Percentiles rank a stretch among this genome's conserved stretches.
These are phyloP conservation scores for Pseudocercospora eumusae DNA, from an alignment of 2,329 filamentous ascomycete species.

Conservation along the genomic window DNA sequence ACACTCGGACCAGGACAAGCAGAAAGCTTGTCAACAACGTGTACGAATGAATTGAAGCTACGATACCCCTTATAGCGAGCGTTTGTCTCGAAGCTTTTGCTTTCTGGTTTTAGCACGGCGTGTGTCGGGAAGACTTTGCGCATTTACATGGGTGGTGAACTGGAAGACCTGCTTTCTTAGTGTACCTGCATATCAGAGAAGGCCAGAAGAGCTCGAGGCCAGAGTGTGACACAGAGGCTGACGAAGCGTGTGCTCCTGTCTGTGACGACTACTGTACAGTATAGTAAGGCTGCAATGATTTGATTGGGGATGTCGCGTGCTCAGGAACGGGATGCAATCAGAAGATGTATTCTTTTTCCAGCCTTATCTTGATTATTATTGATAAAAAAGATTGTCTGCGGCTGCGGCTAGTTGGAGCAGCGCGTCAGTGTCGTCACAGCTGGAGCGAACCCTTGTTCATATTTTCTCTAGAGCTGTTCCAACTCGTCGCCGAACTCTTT, in stretches of 20 bases:
- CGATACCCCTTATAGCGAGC: constrained; percentile 10
- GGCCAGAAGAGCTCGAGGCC: not conserved
- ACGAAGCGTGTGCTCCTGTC: constrained; percentile 2
- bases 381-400: not conserved
- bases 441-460: not conserved
- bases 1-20: constrained; percentile 8
- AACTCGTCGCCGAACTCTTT: not conserved
- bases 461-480: not conserved
- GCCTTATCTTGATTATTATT: not conserved
- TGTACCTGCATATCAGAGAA: not conserved
- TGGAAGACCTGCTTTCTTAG: constrained; percentile 2
- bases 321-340: constrained; percentile 1
- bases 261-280: constrained; percentile 8
- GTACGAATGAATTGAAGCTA: constrained; percentile 8
- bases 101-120: constrained; percentile 10
- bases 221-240: not conserved
- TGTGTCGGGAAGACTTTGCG: constrained; percentile 7
- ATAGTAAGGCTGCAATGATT: not conserved
- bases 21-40: constrained; percentile 1
- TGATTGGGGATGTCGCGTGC: not conserved
- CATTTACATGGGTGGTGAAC: constrained; percentile 9
- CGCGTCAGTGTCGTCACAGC: not conserved
- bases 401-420: not conserved
- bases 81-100: constrained; percentile 9
- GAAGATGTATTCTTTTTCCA: not conserved